Base-by-base conservation (phyloP, 176 grass and related monocot genomes). In the Carex pumila region DNA sequence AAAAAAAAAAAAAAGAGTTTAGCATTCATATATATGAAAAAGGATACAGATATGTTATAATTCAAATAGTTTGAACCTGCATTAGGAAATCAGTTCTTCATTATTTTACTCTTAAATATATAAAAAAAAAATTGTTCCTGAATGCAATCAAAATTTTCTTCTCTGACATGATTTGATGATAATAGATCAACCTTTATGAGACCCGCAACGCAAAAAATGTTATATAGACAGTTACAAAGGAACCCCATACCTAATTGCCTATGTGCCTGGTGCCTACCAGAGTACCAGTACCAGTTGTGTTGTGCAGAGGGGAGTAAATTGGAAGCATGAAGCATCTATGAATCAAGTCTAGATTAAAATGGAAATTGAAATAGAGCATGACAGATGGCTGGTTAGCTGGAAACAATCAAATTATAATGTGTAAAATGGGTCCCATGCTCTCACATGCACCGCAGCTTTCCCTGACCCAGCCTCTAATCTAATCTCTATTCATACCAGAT, bases 251-350 rank as follows among this genome's bases (percentile, higher is more conserved):
- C 34, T 8, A 37, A n/a, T 17, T 15, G 3, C 32, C 31, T 70
- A 70, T 15, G 4, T 53, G 47, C 71, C 19, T 30, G 32, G 4
- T 53, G 47, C 71, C 19, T 30, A 31, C 21, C 11, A 76, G 22
- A 31, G 17, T 30, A 31, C 21, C 11, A 76, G 22, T 54, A 31
- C 21, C 19, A 76, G 22, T 54, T 7, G 49, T 55, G 49, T 55
- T 31, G 72, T 21, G 6, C 6, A 54, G 19, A 53, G 72, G 72
- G 55, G 37, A 65, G n/a, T 82, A 82, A 82, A 83, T 78, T 57
- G 61, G 60, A 83, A 83, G 81, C 81, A 83, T 55, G 60, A 83
- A 83, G 81, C 81, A 83, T 55, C 43, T 83, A 52, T 67, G 41
- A 25, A 36, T 81, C 39, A 32, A 50, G 32, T 83, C 45, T 2